Base-by-base conservation (phyloP, 2,329 filamentous ascomycete genomes). In the Penicillium hordei region DNA sequence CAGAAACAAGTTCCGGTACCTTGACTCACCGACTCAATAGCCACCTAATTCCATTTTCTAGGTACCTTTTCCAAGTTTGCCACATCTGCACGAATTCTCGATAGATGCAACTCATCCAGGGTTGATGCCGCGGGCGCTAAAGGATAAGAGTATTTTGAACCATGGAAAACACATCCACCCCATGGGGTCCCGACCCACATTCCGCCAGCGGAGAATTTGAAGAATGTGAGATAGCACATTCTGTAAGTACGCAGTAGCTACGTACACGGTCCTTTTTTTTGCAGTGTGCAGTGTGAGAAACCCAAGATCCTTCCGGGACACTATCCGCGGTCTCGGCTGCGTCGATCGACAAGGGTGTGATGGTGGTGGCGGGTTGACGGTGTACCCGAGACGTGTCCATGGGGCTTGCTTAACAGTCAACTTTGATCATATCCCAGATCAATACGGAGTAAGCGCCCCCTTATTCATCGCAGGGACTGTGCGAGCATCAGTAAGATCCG, bases 231-330 rank as follows among this genome's bases (percentile, higher is more conserved):
- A 51, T 52, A 19, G 17, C 46, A 53, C 48, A 52, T 45, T 36
- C 19, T 29, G 38, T 10, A 9, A 44, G 31, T 38, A 39, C 27
- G 23, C 3, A 52, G 17, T 34, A 48, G 9, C 7, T 17, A 23
- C 17, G 15, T 25, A n/a, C 38, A 42, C 29, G 31, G 50, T 50
- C 31, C 52, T 40, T 43, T 38, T 43, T 31, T 40, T 34, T 17
- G n/a, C n/a, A n/a, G n/a, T n/a, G n/a, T 39, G 48, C 62, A 57
- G 52, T 57, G 40, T 63, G 59, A 61, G 60, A 55, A 63, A 61
- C 59, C 49, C 40, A 56, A 53, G 39, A 9, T 23, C 27, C 31
- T 19, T 15, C 34, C 50, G 58, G 52, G 33, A 36, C 31, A 19
- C 45, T 38, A 48, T 59, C 50, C 53, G 55, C 52, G 46, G 49